Conservation (phyloP, 305 asterid genomes). For the Solanum hybrid region DNA sequence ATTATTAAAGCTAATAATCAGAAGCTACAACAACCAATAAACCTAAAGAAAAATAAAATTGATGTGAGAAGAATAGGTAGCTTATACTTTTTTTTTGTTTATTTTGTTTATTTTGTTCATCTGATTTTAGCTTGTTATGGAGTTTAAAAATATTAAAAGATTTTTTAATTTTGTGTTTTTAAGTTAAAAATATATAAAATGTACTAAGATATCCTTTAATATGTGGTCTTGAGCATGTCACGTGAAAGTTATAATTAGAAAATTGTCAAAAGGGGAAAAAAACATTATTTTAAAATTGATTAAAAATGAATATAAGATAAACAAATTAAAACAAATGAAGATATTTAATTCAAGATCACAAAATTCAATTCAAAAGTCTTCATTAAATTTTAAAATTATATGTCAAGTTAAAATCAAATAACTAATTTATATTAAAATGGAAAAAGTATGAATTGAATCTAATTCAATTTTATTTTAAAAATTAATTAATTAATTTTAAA, state of each 20-base stretch:
- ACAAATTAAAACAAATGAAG: neutral
- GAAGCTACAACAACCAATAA: neutral
- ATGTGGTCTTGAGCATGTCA: neutral
- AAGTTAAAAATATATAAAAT: neutral
- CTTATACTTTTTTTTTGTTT: neutral
- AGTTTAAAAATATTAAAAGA: neutral
- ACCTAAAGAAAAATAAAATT: neutral
- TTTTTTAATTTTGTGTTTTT: neutral
- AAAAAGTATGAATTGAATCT: neutral
- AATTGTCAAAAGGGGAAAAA: neutral
- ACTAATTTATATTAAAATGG: too few relatives aligned
- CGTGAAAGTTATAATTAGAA: neutral
- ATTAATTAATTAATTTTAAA: too few relatives aligned
- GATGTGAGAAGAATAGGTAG: neutral
- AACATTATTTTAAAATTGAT: neutral
- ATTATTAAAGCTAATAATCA: neutral
- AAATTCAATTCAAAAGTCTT: neutral
- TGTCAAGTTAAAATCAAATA: too few relatives aligned
- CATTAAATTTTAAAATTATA: neutral
- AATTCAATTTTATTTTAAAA: too few relatives aligned
- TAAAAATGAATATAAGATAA: neutral
- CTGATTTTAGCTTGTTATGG: neutral
- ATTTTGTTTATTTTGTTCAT: neutral
- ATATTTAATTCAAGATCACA: neutral
- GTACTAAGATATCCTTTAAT: neutral